Evolutionary conservation across 2,329 filamentous ascomycete species (phyloP).

Genomic region (Peltaster fructicola): DNA sequence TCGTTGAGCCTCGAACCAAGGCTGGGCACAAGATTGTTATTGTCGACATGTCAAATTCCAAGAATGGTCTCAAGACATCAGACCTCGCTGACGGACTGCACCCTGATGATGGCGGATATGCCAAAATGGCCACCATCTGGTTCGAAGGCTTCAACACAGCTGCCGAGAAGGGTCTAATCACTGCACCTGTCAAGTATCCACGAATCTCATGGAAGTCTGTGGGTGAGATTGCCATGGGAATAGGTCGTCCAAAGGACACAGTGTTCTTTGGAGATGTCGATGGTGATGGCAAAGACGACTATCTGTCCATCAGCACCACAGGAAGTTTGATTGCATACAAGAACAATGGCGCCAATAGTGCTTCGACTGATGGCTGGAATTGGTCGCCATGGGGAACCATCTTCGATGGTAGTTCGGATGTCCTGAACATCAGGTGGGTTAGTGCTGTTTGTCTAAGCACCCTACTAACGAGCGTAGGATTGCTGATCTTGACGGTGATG

Average conservation of each 20-base stretch:
- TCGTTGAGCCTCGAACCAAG: constrained; percentile 3
- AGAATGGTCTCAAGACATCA: no score
- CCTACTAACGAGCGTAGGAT: no score
- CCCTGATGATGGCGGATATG: constrained; percentile 4
- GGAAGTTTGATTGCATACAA: no score
- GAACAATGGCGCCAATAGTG: no score
- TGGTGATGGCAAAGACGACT: constrained; percentile 3
- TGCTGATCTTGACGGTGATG: constrained; percentile 5
- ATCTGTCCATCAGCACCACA: not conserved
- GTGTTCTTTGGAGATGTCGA: constrained; percentile 5
- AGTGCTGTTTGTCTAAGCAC: no score
- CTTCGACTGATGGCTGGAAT: no score
- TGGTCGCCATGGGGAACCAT: no score
- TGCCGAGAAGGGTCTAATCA: constrained; percentile 3
- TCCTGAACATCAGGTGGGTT: no score
- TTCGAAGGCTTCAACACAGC: constrained; percentile 4
- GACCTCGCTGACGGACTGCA: constrained; percentile 4
- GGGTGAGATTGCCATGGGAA: not conserved
- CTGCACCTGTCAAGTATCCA: constrained; percentile 2
- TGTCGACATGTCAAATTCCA: no score
- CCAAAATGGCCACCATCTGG: constrained; percentile 6
- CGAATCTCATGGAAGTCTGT: constrained; percentile 2
- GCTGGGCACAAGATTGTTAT: no score
- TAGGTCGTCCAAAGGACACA: not conserved
- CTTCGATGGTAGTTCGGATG: no score